Evolutionary conservation across 2,329 filamentous ascomycete species (phyloP).

Genomic region (Allantophomopsis lycopodina): DNA sequence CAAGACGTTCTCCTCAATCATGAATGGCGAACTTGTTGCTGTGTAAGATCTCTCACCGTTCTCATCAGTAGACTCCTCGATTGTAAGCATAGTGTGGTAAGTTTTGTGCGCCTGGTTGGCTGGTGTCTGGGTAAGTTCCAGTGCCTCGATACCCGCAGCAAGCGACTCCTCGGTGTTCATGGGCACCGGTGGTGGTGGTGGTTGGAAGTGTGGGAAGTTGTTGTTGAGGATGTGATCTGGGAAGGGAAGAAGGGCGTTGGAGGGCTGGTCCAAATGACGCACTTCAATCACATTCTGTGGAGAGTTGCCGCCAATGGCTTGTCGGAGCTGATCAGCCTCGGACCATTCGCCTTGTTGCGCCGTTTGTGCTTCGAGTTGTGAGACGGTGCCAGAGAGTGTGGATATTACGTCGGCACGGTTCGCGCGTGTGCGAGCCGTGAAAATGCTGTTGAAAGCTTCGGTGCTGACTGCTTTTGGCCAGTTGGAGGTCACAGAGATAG

Average conservation of each 20-base stretch:
- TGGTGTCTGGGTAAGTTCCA: slow-evolving; percentile 16
- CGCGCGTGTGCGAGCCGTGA: slow-evolving; percentile 40
- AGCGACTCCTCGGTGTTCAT: slow-evolving; percentile 24
- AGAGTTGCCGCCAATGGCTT: slow-evolving; percentile 28
- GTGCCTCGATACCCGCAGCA: slow-evolving; percentile 22
- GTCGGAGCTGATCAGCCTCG: slow-evolving; percentile 20
- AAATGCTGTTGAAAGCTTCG: slow-evolving; percentile 75
- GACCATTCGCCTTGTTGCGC: slow-evolving; percentile 13
- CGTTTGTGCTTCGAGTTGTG: slow-evolving; percentile 39
- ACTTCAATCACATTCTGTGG: slow-evolving; percentile 35
- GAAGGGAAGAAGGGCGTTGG: slow-evolving; percentile 40
- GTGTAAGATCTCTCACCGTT: slow-evolving; percentile 46
- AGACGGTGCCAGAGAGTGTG: slow-evolving; percentile 46
- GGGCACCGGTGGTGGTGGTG: slow-evolving; percentile 68
- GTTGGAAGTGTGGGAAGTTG: slow-evolving; percentile 67
- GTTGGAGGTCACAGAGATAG: slow-evolving; percentile 75
- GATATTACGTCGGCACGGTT: slow-evolving; percentile 49
- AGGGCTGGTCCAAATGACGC: slow-evolving; percentile 35
- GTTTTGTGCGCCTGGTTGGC: slow-evolving; percentile 31
- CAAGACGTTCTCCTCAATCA: slow-evolving; percentile 29
- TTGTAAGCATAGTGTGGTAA: slow-evolving; percentile 51
- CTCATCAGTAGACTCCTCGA: slow-evolving; percentile 49
- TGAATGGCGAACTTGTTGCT: slow-evolving; percentile 43
- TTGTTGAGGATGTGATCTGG: slow-evolving; percentile 56
- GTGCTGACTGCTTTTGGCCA: slow-evolving; percentile 61